Percentiles rank a stretch among this genome's conserved stretches.
Conservation (phyloP, 2,329 filamentous ascomycete species). For the Ceratocystis colombiana region DNA sequence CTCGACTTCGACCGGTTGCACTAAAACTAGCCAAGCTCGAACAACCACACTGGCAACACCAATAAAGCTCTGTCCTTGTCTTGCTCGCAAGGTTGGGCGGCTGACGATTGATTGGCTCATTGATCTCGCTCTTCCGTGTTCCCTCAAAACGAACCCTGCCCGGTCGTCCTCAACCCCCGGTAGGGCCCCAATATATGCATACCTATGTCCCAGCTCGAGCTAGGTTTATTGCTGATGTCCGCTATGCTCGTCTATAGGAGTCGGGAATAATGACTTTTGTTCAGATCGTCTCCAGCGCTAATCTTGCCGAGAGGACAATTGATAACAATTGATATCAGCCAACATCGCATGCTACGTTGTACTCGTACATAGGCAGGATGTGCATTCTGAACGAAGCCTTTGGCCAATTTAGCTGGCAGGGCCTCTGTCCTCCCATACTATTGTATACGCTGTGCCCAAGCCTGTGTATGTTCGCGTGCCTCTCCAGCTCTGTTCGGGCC, state of each 20-base stretch:
- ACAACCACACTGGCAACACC: too few species aligned
- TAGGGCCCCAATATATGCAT: background rate
- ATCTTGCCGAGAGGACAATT: constrained; percentile 16
- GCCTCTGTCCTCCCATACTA: too few species aligned
- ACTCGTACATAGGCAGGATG: background rate
- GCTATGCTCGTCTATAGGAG: background rate
- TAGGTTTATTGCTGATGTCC: background rate
- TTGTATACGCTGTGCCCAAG: too few species aligned
- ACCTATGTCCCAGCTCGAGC: background rate
- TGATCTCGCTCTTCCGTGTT: background rate
- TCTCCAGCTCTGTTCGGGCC: background rate
- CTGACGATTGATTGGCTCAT: background rate
- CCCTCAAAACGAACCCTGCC: background rate
- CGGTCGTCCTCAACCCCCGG: background rate
- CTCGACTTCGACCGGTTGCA: too few species aligned
- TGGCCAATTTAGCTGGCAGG: too few species aligned
- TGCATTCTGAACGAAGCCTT: background rate
- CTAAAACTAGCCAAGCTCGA: too few species aligned
- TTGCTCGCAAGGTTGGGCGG: background rate
- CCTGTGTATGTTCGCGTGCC: background rate
- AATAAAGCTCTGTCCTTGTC: too few species aligned
- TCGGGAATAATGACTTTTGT: background rate
- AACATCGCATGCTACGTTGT: constrained; percentile 3
- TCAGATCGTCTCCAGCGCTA: constrained; percentile 14
- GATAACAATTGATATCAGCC: background rate